These are phyloP conservation scores for Xylariales sp. DNA, from an alignment of 2,329 filamentous ascomycete genomes.

Conservation along the genomic window DNA sequence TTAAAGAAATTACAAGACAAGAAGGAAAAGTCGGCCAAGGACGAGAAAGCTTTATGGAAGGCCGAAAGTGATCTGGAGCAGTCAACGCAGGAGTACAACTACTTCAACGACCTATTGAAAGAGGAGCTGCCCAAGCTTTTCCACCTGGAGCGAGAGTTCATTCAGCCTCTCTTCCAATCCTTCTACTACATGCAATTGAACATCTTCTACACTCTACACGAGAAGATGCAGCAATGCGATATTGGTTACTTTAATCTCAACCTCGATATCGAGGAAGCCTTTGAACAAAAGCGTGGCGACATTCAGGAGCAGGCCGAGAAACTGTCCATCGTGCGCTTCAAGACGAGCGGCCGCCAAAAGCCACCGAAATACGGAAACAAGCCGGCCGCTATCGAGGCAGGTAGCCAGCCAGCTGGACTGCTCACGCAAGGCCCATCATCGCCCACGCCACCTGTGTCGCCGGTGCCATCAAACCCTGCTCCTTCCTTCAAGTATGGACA, in stretches of 20 bases:
- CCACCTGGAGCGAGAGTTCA: conserved; percentile 89
- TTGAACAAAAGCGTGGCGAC: conserved; percentile 87
- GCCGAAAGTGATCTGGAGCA: conserved; percentile 91
- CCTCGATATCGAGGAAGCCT: conserved; percentile 90
- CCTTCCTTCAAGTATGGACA: conserved; percentile 50
- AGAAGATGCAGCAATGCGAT: conserved; percentile 96
- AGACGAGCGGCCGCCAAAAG: conserved; percentile 79
- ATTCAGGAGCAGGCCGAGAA: conserved; percentile 87
- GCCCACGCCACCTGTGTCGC: conserved; percentile 29
- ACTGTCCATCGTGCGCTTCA: conserved; percentile 89
- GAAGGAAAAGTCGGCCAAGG: conserved; percentile 95
- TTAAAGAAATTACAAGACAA: conserved; percentile 98
- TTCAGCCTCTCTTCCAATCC: conserved; percentile 95
- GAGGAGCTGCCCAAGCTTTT: conserved; percentile 95
- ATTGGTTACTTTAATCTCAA: conserved; percentile 98
- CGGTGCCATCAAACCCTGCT: conserved; percentile 45
- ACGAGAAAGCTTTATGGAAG: conserved; percentile 97
- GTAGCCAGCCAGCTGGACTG: conserved; percentile 53
- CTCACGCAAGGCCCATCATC: conserved; percentile 60
- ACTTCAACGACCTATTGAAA: conserved; percentile 97
- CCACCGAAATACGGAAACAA: conserved; percentile 70
- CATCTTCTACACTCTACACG: conserved; percentile 97
- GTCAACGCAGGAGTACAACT: conserved; percentile 95
- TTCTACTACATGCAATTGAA: conserved; percentile 99
- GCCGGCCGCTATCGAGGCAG: conserved; percentile 52